Evolutionary conservation across 345 rosid genomes (phyloP).

Genomic region (Eucalyptus sp.): DNA sequence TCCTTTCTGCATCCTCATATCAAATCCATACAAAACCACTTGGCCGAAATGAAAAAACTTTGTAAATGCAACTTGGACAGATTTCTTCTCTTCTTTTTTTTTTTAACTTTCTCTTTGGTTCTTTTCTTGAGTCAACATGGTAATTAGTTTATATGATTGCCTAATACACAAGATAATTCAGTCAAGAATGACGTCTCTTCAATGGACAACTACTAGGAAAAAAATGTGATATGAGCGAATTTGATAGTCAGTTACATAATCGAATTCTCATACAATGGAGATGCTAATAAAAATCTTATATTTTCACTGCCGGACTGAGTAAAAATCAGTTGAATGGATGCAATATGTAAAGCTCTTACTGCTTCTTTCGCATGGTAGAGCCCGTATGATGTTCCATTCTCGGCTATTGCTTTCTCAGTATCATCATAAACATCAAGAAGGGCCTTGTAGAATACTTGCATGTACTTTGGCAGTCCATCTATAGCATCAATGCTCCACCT

Average conservation of each 20-base stretch:
- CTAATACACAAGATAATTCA: neutral
- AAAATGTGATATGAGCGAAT: neutral
- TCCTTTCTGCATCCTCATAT: neutral
- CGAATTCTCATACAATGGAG: neutral
- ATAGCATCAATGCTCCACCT: constrained; percentile 18
- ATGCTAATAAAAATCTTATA: neutral
- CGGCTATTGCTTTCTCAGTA: neutral
- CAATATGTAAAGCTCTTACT: neutral
- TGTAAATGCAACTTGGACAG: neutral
- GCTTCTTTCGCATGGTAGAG: constrained; percentile 10
- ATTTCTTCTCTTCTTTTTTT: neutral
- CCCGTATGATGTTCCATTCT: neutral
- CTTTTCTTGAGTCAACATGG: neutral
- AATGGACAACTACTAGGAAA: neutral
- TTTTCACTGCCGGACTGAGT: neutral
- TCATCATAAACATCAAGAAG: constrained; percentile 16
- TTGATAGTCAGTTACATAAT: neutral
- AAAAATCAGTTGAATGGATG: neutral
- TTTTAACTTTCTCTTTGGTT: neutral
- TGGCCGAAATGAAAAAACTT: neutral
- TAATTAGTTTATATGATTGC: neutral
- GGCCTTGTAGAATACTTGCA: constrained; percentile 14
- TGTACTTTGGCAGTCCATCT: constrained; percentile 14
- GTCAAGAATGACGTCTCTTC: neutral
- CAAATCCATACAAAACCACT: neutral